phyloP scores from a whole-genome alignment of 129 eudicot species.

The Sambucus nigra region DNA sequence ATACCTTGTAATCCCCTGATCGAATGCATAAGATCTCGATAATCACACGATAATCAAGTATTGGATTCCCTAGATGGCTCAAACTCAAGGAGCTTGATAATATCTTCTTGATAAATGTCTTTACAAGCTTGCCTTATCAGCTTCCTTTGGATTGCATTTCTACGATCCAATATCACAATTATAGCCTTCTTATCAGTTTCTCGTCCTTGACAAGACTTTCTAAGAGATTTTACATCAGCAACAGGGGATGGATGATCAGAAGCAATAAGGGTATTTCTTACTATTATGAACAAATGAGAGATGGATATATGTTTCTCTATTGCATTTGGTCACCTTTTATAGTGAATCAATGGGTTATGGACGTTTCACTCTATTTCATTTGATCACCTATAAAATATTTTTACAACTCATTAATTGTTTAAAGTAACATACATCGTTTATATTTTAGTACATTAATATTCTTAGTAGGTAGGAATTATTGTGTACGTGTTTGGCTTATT shows the following conservation, averaged over 20 bases:
- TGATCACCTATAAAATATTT: neutral
- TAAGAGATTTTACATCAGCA: slow-evolving; percentile 20
- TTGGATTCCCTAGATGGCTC: slow-evolving; percentile 48
- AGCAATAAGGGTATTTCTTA: slow-evolving; percentile 2
- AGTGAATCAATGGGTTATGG: no score
- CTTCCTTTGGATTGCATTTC: slow-evolving; percentile 58
- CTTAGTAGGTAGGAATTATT: no score
- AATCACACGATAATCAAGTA: slow-evolving; percentile 39
- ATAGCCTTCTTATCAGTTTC: slow-evolving; percentile 69
- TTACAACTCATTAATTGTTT: neutral
- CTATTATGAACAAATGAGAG: no score
- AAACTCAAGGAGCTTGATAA: slow-evolving; percentile 52
- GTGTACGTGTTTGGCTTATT: no score
- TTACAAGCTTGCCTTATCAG: slow-evolving; percentile 59
- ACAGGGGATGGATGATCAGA: slow-evolving; percentile 17
- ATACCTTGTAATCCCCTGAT: slow-evolving; percentile 63
- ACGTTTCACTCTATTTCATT: no score
- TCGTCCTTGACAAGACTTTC: slow-evolving; percentile 37
- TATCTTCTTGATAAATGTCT: slow-evolving; percentile 54
- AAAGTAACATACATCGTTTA: neutral
- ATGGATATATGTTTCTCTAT: neutral
- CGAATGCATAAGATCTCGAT: slow-evolving; percentile 48
- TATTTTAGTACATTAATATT: no score
- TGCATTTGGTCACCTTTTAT: slow-evolving; percentile 1
- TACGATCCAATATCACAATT: slow-evolving; percentile 49